Evolutionary conservation across 2,329 filamentous ascomycete species (phyloP).

Genomic region (Penicillium oxalicum): DNA sequence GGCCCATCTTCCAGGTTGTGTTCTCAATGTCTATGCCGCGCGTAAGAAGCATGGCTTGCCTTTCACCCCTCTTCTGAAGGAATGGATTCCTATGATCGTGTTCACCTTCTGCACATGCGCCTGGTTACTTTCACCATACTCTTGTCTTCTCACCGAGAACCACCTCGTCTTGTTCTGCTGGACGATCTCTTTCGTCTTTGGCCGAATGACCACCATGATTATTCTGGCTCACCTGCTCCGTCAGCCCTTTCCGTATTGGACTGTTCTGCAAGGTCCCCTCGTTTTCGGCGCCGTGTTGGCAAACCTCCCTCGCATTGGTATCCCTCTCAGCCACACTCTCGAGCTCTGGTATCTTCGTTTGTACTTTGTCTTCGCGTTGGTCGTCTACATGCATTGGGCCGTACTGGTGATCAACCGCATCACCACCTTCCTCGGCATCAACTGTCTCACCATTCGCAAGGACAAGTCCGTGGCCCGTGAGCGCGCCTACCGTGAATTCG

Average conservation of each 20-base stretch:
- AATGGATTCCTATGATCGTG: conserved; percentile 86
- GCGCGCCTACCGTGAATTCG: conserved; percentile 32
- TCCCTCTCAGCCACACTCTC: conserved; percentile 58
- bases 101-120: conserved; percentile 68
- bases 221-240: conserved; percentile 90
- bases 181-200: conserved; percentile 94
- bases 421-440: conserved; percentile 87
- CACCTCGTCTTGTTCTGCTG: conserved; percentile 87
- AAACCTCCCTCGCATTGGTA: conserved; percentile 73
- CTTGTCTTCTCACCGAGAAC: conserved; percentile 72
- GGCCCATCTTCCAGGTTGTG: conserved; percentile 80
- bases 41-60: conserved; percentile 67
- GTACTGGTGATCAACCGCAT: conserved; percentile 85
- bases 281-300: conserved; percentile 75
- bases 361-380: conserved; percentile 74
- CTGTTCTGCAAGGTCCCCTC: conserved; percentile 79
- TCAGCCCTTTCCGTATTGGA: conserved; percentile 96
- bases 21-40: conserved; percentile 76
- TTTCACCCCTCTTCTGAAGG: conserved; percentile 75
- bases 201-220: conserved; percentile 97
- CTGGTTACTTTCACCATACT: conserved; percentile 89
- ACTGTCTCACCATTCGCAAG: conserved; percentile 74
- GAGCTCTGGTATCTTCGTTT: conserved; percentile 78
- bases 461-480: conserved; percentile 31
- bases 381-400: conserved; percentile 93